phyloP scores from a whole-genome alignment of 768 basidiomycete species.

The Kwoniella mangroviensis region DNA sequence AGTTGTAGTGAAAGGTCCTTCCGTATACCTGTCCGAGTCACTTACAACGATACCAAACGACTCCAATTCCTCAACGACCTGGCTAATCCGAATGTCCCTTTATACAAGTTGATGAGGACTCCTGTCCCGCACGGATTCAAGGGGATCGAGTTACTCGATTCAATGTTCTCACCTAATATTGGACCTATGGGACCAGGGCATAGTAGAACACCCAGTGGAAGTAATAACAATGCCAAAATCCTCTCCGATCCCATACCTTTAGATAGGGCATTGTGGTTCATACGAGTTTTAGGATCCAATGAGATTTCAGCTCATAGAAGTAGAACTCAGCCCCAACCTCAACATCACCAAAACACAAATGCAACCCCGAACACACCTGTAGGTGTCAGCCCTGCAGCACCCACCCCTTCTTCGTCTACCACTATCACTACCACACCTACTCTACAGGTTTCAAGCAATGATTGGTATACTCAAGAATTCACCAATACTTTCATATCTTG shows the following conservation, averaged over 20 bases:
- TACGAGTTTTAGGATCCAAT: conserved; percentile 48
- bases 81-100: conserved; percentile 47
- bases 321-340: conserved; percentile 32
- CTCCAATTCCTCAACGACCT: conserved; percentile 49
- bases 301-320: conserved; percentile 50
- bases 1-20: conserved; percentile 40
- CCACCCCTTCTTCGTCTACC: conserved; percentile 44
- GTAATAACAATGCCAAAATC: conserved; percentile 3
- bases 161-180: conserved; percentile 47
- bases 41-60: conserved; percentile 51
- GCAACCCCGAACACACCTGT: conserved; percentile 14
- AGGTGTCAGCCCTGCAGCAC: conserved; percentile 35
- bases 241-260: conserved; percentile 41
- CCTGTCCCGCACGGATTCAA: conserved; percentile 53
- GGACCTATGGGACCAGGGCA: conserved; percentile 14
- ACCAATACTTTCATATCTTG: conserved; percentile 47
- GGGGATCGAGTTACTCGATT: conserved; percentile 49
- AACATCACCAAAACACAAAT: background rate
- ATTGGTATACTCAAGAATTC: conserved; percentile 53
- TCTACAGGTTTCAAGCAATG: conserved; percentile 41
- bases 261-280: conserved; percentile 54
- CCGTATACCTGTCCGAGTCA: conserved; percentile 50
- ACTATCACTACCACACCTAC: conserved; percentile 23
- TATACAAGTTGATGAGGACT: conserved; percentile 44
- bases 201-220: conserved; percentile 21